These are phyloP conservation scores for Euphorbia schlechtendalii DNA, from an alignment of 441 rosid genomes.

Conservation along the genomic window DNA sequence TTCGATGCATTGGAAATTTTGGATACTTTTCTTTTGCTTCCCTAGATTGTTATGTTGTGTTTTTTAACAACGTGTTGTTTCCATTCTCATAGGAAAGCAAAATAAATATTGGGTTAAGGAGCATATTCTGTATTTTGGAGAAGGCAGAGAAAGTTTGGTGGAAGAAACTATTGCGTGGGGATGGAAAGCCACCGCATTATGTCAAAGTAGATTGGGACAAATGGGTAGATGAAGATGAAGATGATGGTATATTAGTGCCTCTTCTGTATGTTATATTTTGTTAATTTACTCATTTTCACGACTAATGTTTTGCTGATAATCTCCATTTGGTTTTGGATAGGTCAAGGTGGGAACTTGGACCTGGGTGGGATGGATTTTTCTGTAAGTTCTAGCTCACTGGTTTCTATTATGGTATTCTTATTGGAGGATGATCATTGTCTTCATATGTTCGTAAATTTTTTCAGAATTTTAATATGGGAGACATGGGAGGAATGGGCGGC, in stretches of 20 bases:
- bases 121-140: conserved; percentile 40
- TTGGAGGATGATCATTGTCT: background rate
- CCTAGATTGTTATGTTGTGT: background rate
- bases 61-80: background rate
- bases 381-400: conserved; percentile 30
- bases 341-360: conserved; percentile 55
- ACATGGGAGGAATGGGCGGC: conserved; percentile 23
- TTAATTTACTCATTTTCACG: background rate
- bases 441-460: conserved; percentile 8
- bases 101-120: conserved; percentile 39
- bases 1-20: background rate
- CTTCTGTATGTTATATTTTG: background rate
- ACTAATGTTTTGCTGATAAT: conserved; percentile 1
- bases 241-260: conserved; percentile 32
- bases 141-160: conserved; percentile 66
- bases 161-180: conserved; percentile 47
- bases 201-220: conserved; percentile 69
- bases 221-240: conserved; percentile 72
- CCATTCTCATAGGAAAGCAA: conserved; percentile 46
- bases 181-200: conserved; percentile 50
- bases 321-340: conserved; percentile 23
- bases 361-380: conserved; percentile 83
- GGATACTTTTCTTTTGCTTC: background rate
- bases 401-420: background rate
- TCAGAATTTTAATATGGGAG: conserved; percentile 37